These are phyloP conservation scores for Phascolomyces articulosus DNA, from an alignment of 371 early-diverging fungal genomes.

Conservation along the genomic window DNA sequence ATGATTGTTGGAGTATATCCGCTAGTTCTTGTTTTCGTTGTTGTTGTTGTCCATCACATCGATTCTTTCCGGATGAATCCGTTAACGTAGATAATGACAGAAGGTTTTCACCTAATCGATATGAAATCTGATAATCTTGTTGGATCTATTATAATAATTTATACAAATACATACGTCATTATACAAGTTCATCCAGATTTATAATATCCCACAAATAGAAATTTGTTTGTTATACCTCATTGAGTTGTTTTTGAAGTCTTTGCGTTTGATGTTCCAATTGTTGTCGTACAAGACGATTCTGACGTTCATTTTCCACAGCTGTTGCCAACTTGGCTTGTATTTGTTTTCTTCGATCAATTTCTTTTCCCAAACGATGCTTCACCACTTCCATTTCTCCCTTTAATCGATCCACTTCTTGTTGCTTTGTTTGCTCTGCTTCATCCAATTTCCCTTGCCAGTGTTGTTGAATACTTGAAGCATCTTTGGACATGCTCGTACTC, in stretches of 20 bases:
- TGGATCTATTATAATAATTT: slow-evolving; percentile 6
- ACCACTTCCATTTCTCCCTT: slow-evolving; percentile 40
- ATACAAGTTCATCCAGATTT: background rate
- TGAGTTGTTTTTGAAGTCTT: background rate
- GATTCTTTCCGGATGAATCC: background rate
- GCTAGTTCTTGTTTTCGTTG: slow-evolving; percentile 5
- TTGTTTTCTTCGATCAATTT: slow-evolving; percentile 32
- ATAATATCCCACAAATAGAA: too few species aligned
- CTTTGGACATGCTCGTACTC: slow-evolving; percentile 38
- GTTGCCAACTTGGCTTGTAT: slow-evolving; percentile 15
- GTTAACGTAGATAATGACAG: slow-evolving; percentile 12
- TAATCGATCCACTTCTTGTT: slow-evolving; percentile 15
- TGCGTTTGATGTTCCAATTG: slow-evolving; percentile 1
- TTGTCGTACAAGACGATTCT: background rate
- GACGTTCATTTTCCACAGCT: slow-evolving; percentile 6
- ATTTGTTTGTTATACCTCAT: background rate
- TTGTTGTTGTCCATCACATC: background rate
- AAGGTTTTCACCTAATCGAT: slow-evolving; percentile 10
- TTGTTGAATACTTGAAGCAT: slow-evolving; percentile 31
- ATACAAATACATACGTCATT: background rate
- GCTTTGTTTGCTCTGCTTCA: slow-evolving; percentile 13
- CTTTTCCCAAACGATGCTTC: slow-evolving; percentile 37
- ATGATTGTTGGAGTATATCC: slow-evolving; percentile 12
- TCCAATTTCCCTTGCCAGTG: slow-evolving; percentile 39
- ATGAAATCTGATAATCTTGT: slow-evolving; percentile 10